phyloP scores from a whole-genome alignment of 2,329 filamentous ascomycete species.

The Cercospora sp. region DNA sequence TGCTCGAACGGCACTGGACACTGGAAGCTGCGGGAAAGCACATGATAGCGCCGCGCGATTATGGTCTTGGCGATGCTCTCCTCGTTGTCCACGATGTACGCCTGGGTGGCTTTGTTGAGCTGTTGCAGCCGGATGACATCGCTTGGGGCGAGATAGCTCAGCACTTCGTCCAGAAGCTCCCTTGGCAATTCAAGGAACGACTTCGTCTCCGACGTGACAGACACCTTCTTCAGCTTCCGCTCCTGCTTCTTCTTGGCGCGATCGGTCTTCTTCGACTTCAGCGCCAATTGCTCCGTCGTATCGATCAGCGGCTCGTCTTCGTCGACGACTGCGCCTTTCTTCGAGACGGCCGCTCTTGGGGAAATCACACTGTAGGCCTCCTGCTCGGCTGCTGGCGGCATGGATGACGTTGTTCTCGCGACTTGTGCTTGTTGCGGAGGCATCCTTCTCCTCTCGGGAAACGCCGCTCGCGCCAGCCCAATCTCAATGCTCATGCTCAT shows the following conservation, averaged over 20 bases:
- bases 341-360: slow-evolving; percentile 12
- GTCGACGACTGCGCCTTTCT: slow-evolving; percentile 24
- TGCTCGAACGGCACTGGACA: slow-evolving; percentile 51
- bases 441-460: neutral
- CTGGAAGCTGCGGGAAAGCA: slow-evolving; percentile 54
- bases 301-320: slow-evolving; percentile 52
- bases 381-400: neutral
- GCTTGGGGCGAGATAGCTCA: slow-evolving; percentile 51
- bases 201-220: slow-evolving; percentile 36
- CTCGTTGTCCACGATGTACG: slow-evolving; percentile 51
- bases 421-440: neutral
- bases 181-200: slow-evolving; percentile 53
- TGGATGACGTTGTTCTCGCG: slow-evolving; percentile 3
- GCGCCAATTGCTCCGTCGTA: slow-evolving; percentile 50
- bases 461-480: neutral
- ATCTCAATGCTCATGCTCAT: slow-evolving; percentile 3
- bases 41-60: slow-evolving; percentile 50
- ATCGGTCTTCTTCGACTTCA: slow-evolving; percentile 56
- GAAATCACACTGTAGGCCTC: slow-evolving; percentile 20
- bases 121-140: slow-evolving; percentile 52
- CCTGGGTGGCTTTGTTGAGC: slow-evolving; percentile 45
- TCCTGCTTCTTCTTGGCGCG: slow-evolving; percentile 46
- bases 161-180: slow-evolving; percentile 54
- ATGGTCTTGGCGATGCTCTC: slow-evolving; percentile 47
- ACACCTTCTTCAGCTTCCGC: slow-evolving; percentile 36